Conservation (phyloP, 2,329 filamentous ascomycete genomes). For the Arthrobotrys sphaeroides region DNA sequence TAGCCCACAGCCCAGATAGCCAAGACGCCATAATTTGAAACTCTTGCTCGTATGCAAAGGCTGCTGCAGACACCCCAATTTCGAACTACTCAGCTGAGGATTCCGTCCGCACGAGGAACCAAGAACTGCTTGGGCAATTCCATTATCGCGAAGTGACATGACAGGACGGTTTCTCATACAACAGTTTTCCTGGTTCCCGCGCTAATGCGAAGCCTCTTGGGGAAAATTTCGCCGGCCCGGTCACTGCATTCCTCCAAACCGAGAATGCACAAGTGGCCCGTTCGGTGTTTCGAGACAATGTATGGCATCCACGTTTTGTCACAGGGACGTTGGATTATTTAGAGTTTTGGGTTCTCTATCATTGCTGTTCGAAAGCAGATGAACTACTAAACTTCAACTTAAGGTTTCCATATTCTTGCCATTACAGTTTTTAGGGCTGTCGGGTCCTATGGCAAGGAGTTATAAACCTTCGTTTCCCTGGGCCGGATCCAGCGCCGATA, state of each 20-base stretch:
- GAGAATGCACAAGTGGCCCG: background rate
- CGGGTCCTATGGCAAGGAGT: background rate
- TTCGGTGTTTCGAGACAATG: background rate
- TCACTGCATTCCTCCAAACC: background rate
- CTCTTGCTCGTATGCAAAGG: background rate
- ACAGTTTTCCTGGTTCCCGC: background rate
- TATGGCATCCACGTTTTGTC: slow-evolving; percentile 18
- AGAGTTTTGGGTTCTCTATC: background rate
- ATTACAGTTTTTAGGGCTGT: slow-evolving; percentile 12
- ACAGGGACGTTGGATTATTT: background rate
- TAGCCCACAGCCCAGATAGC: slow-evolving; percentile 7
- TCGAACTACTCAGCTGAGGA: slow-evolving; percentile 31
- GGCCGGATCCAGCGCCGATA: background rate
- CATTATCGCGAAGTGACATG: slow-evolving; percentile 19
- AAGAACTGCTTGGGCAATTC: background rate
- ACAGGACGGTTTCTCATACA: slow-evolving; percentile 6
- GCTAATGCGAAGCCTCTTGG: slow-evolving; percentile 7
- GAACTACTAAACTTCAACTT: slow-evolving; percentile 17
- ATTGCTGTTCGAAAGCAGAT: slow-evolving; percentile 1
- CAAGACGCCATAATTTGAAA: slow-evolving; percentile 25
- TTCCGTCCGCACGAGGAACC: slow-evolving; percentile 19
- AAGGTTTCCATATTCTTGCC: slow-evolving; percentile 7
- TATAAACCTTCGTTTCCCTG: slow-evolving; percentile 6
- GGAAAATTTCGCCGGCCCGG: background rate
- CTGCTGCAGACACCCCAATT: slow-evolving; percentile 14